These are phyloP conservation scores for Gaeumannomyces sp. DNA, from an alignment of 2,329 filamentous ascomycete genomes.

Conservation along the genomic window DNA sequence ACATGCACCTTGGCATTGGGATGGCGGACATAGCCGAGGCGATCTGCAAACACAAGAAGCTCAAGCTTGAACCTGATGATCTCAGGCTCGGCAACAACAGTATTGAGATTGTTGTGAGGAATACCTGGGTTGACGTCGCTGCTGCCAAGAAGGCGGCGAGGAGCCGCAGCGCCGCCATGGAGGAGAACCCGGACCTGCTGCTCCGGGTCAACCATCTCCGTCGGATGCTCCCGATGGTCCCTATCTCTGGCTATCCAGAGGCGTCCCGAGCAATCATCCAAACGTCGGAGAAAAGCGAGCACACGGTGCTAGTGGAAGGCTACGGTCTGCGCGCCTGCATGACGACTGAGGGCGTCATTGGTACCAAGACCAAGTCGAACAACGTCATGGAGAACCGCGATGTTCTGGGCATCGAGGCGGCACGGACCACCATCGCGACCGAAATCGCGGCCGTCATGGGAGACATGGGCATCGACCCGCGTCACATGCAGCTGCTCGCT, in stretches of 20 bases:
- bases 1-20: constrained; percentile 74
- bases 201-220: constrained; percentile 80
- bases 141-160: constrained; percentile 40
- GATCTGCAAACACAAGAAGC: constrained; percentile 74
- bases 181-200: constrained; percentile 58
- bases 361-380: constrained; percentile 69
- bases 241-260: constrained; percentile 84
- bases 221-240: constrained; percentile 71
- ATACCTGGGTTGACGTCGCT: constrained; percentile 42
- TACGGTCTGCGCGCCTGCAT: constrained; percentile 87
- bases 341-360: constrained; percentile 86
- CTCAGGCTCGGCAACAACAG: constrained; percentile 37
- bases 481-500: constrained; percentile 94
- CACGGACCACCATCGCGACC: constrained; percentile 76
- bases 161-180: constrained; percentile 32
- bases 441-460: constrained; percentile 90
- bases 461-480: constrained; percentile 91
- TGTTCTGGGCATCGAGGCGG: constrained; percentile 91
- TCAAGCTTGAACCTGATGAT: constrained; percentile 55
- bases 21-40: constrained; percentile 67
- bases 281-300: constrained; percentile 62
- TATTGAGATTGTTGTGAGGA: constrained; percentile 67
- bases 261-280: constrained; percentile 85
- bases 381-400: constrained; percentile 84
- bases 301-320: constrained; percentile 82